Evolutionary conservation across 305 asterid species (phyloP).

Genomic region (Fraxinus xanthoxyloides): DNA sequence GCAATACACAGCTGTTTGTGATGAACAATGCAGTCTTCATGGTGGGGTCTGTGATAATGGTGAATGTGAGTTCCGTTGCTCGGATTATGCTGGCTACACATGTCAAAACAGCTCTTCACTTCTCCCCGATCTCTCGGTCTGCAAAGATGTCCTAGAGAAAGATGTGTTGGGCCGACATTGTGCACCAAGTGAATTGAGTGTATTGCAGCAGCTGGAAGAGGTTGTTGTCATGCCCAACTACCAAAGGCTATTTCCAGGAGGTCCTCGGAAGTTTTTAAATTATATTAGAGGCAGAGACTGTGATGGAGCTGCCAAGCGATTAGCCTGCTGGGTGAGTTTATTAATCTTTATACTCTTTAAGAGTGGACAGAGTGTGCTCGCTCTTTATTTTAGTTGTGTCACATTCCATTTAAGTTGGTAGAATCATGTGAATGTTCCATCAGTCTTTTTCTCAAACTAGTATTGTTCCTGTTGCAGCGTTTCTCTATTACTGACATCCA

Average conservation of each 20-base stretch:
- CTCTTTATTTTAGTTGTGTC: not conserved
- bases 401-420: not conserved
- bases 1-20: constrained; percentile 66
- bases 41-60: constrained; percentile 99
- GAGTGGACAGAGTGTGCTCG: not conserved
- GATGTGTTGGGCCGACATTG: constrained; percentile 79
- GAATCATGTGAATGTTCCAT: not conserved
- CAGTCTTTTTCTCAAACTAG: not conserved
- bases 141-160: constrained; percentile 73
- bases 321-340: constrained; percentile 95
- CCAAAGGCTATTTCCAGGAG: constrained; percentile 88
- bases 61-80: constrained; percentile 94
- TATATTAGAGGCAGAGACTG: constrained; percentile 87
- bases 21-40: constrained; percentile 97
- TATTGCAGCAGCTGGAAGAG: constrained; percentile 93
- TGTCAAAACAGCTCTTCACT: constrained; percentile 93
- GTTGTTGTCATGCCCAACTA: constrained; percentile 99
- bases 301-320: constrained; percentile 90
- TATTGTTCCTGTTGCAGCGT: not conserved
- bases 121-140: constrained; percentile 79
- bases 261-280: constrained; percentile 85
- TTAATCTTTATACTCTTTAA: not conserved
- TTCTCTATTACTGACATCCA: not conserved
- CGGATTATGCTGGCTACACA: constrained; percentile 97
- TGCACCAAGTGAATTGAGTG: constrained; percentile 85